Conservation (phyloP, 2,329 filamentous ascomycete genomes). For the Aureobasidium sp. region DNA sequence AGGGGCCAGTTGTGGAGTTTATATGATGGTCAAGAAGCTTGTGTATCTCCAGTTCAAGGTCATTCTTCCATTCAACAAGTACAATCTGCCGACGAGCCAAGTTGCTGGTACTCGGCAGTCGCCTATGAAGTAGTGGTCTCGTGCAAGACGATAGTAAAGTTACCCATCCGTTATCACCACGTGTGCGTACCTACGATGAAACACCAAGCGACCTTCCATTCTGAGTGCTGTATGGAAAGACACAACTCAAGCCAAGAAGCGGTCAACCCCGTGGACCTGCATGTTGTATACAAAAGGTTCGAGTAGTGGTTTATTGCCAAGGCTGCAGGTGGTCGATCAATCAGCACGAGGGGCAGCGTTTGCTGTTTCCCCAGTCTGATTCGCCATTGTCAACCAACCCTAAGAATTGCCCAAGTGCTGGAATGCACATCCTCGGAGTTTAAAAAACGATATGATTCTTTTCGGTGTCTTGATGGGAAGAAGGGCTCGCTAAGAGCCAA, state of each 20-base stretch:
- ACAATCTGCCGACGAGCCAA: not conserved
- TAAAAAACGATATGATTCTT: not conserved
- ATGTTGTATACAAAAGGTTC: slow-evolving; percentile 1
- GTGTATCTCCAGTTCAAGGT: not conserved
- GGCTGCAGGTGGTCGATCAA: slow-evolving; percentile 6
- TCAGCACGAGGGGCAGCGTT: not conserved
- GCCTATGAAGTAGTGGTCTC: not conserved
- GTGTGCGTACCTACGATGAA: not conserved
- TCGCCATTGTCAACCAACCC: not conserved
- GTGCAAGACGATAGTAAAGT: not conserved
- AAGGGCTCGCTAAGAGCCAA: not conserved
- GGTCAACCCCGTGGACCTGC: slow-evolving; percentile 5
- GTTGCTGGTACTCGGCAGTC: not conserved
- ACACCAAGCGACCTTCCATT: not conserved
- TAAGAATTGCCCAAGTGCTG: not conserved
- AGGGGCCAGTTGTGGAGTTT: not conserved
- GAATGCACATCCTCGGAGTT: not conserved
- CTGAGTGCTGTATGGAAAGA: not conserved
- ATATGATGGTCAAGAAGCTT: not conserved
- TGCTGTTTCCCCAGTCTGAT: slow-evolving; percentile 2
- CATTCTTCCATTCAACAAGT: not conserved
- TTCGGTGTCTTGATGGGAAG: not conserved
- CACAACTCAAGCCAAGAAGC: not conserved
- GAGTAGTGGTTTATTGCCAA: not conserved
- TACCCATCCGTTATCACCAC: slow-evolving; percentile 4